Base-by-base conservation (phyloP, 2,329 filamentous ascomycete species). In the Scedosporium dehoogii region DNA sequence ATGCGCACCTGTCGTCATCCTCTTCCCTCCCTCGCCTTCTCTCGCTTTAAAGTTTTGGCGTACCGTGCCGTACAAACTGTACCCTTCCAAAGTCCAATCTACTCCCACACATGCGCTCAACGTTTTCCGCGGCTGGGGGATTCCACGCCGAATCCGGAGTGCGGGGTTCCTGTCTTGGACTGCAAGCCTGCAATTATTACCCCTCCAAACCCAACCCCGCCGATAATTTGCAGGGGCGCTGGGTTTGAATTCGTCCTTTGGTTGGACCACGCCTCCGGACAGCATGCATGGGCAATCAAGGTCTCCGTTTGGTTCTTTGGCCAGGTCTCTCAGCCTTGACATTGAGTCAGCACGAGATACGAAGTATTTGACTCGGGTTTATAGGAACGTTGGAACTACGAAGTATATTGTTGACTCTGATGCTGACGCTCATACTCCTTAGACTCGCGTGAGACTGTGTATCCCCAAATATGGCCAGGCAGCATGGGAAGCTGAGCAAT, bases 171-270 rank as follows among this genome's bases (percentile, higher is more conserved):
- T 41, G 25, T 16, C 16, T 33, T 21, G 16, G 16, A 48, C 44
- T n/a, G 44, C 44, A 21, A 48, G 9, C 44, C 44, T 10, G 16
- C 44, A n/a, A 33, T 38, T 38, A 38, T 38, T 38, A 38, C 55
- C 55, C 33, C 55, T 58, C 55, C 33, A 33, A 58, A 16, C 27
- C 55, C 46, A 58, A 41, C 55, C 55, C 55, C 55, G n/a, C 55
- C 33, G 33, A 33, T 41, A 23, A 55, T 23, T 55, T 23, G 12
- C 51, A 55, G 18, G 7, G 18, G 23, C 18, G 12, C 21, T 21
- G 51, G 9, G 10, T 14, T 38, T 4, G 33, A 38, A 38, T 38
- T 38, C 33, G 33, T 38, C 10, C 10, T 38, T 38, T 38, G 33
- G 33, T 38, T 38, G 33, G 33, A 38, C 33, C 33, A 38, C 33